Evolutionary conservation across 2,329 filamentous ascomycete species (phyloP), one percentile per base, ranked within the genome.

Genomic region (Bipolaris cookei): DNA sequence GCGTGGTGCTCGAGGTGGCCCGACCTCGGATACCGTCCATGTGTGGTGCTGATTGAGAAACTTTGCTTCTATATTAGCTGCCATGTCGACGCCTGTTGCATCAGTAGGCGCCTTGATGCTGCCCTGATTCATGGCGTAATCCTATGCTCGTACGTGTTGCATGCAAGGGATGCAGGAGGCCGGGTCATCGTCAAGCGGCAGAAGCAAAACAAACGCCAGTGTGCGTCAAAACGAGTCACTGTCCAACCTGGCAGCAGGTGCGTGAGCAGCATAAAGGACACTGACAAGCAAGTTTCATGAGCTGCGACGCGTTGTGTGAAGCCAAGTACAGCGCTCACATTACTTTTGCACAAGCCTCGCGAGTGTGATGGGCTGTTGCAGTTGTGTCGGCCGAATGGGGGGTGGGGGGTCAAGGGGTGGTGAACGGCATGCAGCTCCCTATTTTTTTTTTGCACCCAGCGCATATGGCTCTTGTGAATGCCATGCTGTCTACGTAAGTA

Each of bases 11-110:
- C 43, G 44, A 58, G 42, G 44, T 61, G 62, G 65, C 53, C 66
- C 65, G 61, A 64, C 59, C 62, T 68, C 66, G 66, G 67, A 56
- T 63, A 53, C 54, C 38, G 53, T 28, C 42, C 16, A 28, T 28
- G 42, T 44, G 23, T 43, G 41, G 4, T 56, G 54, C 38, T 62
- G 52, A 54, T 58, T 53, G 65, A 57, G 50, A 58, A 63, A 61
- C 57, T 52, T 58, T 59, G 55, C 56, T 30, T 66, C 59, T 65
- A 66, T 68, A 66, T 64, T 67, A 64, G 58, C 61, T 64, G 57
- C 54, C 44, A 62, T 54, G 49, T 59, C 60, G 57, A 62, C 51
- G 58, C 49, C 56, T 58, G 55, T 56, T 62, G 59, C 59, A 61
- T 46, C 55, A 65, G 41, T 49, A 55, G 62, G 59, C 61, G 63